Evolutionary conservation across 2,329 filamentous ascomycete species (phyloP).

Genomic region (Trichophyton mentagrophytes): DNA sequence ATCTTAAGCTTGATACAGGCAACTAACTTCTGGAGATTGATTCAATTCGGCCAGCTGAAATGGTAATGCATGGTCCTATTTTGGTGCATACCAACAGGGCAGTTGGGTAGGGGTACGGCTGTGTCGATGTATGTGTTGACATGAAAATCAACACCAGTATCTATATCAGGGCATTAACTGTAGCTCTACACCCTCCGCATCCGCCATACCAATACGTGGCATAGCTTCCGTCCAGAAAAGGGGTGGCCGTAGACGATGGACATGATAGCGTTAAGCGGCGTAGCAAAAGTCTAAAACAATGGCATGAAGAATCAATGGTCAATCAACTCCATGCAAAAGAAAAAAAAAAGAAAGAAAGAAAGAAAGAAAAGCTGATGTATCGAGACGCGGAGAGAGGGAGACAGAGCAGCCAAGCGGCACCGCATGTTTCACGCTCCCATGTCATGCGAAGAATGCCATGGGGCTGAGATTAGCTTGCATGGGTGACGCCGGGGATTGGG

Average conservation of each 20-base stretch:
- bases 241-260: background rate
- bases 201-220: background rate
- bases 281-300: constrained; percentile 1
- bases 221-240: background rate
- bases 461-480: background rate
- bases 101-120: too few species aligned
- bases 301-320: background rate
- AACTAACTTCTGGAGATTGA: background rate
- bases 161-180: background rate
- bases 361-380: background rate
- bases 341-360: too few species aligned
- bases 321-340: background rate
- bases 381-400: background rate
- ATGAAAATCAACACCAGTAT: background rate
- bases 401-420: background rate
- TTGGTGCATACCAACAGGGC: background rate
- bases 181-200: background rate
- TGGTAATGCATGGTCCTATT: background rate
- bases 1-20: background rate
- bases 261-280: background rate
- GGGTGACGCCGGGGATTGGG: background rate
- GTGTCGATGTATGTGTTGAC: too few species aligned
- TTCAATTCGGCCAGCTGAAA: background rate
- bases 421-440: constrained; percentile 1
- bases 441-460: background rate